Evolutionary conservation across 1,284 basidiomycete genomes (phyloP).

Genomic region (Megacollybia platyphylla): DNA sequence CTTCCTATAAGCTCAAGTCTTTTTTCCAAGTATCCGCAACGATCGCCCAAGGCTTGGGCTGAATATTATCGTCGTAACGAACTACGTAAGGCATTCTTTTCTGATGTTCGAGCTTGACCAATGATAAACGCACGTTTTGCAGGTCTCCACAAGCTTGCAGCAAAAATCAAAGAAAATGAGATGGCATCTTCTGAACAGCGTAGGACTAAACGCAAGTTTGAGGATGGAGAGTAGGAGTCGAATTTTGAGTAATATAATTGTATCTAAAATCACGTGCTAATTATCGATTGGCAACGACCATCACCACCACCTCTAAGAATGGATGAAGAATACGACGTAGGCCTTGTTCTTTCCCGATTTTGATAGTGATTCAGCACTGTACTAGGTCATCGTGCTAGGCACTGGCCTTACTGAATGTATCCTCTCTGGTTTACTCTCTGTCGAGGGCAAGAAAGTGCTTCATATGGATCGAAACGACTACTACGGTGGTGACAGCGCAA

Average conservation of each 20-base stretch:
- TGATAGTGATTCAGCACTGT: conserved; percentile 7
- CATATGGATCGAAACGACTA: conserved; percentile 99
- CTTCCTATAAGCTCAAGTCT: background rate
- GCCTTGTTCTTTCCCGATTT: conserved; percentile 11
- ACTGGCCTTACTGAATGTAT: conserved; percentile 98
- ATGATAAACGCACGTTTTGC: conserved; percentile 2
- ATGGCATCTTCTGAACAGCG: background rate
- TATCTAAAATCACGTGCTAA: conserved; percentile 2
- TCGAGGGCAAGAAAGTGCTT: conserved; percentile 98
- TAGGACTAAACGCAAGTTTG: conserved; percentile 18
- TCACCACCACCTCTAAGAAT: conserved; percentile 25
- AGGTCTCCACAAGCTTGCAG: conserved; percentile 24
- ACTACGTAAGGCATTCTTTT: conserved; percentile 20
- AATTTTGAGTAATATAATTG: background rate
- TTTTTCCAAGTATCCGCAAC: conserved; percentile 27
- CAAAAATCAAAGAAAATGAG: conserved; percentile 14
- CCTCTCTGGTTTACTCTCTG: conserved; percentile 90
- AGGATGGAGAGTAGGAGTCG: conserved; percentile 14
- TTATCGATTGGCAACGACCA: conserved; percentile 9
- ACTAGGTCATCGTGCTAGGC: conserved; percentile 84
- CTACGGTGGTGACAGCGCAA: conserved; percentile 96
- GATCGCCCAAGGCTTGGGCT: conserved; percentile 43
- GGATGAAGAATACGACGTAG: conserved; percentile 86
- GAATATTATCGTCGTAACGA: conserved; percentile 44
- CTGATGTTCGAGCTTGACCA: background rate